Evolutionary conservation across 2,329 filamentous ascomycete genomes (phyloP).

Genomic region (Fusarium chuoi): DNA sequence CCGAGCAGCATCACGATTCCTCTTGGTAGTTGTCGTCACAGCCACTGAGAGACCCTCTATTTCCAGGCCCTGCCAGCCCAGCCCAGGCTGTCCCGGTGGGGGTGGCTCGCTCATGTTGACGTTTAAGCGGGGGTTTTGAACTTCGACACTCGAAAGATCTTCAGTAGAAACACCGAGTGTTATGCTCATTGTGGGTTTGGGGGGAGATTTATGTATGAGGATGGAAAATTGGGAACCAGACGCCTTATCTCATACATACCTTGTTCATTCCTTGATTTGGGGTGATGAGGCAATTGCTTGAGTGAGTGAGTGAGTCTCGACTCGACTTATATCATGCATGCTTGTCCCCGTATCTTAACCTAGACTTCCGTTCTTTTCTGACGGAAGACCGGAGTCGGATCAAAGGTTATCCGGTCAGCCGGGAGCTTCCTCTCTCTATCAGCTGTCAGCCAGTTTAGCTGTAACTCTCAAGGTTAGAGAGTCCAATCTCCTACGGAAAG

Average conservation of each 20-base stretch:
- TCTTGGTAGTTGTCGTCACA: slow-evolving; percentile 12
- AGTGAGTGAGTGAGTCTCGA: neutral
- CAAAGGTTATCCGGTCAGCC: slow-evolving; percentile 27
- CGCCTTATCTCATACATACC: neutral
- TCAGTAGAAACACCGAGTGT: slow-evolving; percentile 30
- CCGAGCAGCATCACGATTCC: slow-evolving; percentile 26
- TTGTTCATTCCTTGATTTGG: slow-evolving; percentile 2
- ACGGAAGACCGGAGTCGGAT: slow-evolving; percentile 20
- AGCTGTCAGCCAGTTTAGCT: neutral
- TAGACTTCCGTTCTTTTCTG: neutral
- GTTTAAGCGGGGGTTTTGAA: slow-evolving; percentile 30
- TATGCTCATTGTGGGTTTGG: slow-evolving; percentile 26
- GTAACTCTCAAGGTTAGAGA: neutral
- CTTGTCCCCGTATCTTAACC: neutral
- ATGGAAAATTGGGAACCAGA: neutral
- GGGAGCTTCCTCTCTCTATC: neutral
- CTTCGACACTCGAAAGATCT: slow-evolving; percentile 1
- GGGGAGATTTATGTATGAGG: slow-evolving; percentile 1
- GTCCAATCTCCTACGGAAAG: slow-evolving; percentile 19
- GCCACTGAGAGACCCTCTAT: slow-evolving; percentile 24
- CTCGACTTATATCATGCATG: slow-evolving; percentile 6
- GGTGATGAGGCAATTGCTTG: slow-evolving; percentile 5
- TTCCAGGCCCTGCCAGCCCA: neutral
- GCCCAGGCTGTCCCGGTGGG: slow-evolving; percentile 28
- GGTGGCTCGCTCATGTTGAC: slow-evolving; percentile 42